phyloP scores from a whole-genome alignment of 169 alveolate genomes.

The Cryptosporidium sp. region DNA sequence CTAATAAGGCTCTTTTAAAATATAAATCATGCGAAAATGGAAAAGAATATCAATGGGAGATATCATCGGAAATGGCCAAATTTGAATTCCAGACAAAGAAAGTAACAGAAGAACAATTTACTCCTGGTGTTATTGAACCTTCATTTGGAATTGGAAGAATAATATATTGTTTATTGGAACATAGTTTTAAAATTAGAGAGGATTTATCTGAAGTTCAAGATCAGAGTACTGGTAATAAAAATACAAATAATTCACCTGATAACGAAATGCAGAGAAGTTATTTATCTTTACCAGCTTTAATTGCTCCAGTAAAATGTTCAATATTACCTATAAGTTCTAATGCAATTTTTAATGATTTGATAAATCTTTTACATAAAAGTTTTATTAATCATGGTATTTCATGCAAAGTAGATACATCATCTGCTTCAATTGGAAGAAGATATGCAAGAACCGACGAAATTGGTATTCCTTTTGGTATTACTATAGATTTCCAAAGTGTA shows the following conservation, averaged over 20 bases:
- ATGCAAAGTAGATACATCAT: slow-evolving; percentile 92
- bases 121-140: slow-evolving; percentile 98
- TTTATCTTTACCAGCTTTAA: slow-evolving; percentile 92
- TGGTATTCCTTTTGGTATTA: slow-evolving; percentile 98
- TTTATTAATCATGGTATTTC: slow-evolving; percentile 85
- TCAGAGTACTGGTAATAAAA: background rate
- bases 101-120: slow-evolving; percentile 92
- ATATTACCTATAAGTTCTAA: slow-evolving; percentile 93
- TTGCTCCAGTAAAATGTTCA: slow-evolving; percentile 96
- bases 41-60: slow-evolving; percentile 58
- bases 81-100: slow-evolving; percentile 89
- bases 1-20: background rate
- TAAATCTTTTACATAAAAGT: slow-evolving; percentile 76
- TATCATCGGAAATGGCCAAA: slow-evolving; percentile 84
- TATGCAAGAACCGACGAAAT: slow-evolving; percentile 98
- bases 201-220: slow-evolving; percentile 34
- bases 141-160: slow-evolving; percentile 98
- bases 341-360: slow-evolving; percentile 83
- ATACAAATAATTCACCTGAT: background rate
- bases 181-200: slow-evolving; percentile 92
- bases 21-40: slow-evolving; percentile 17
- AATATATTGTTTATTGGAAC: slow-evolving; percentile 94
- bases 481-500: slow-evolving; percentile 95
- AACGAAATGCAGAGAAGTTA: slow-evolving; percentile 87
- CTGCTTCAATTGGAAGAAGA: slow-evolving; percentile 94